Evolutionary conservation across 192 early-diverging fungal genomes (phyloP).

Genomic region (Coemansia pectinata): DNA sequence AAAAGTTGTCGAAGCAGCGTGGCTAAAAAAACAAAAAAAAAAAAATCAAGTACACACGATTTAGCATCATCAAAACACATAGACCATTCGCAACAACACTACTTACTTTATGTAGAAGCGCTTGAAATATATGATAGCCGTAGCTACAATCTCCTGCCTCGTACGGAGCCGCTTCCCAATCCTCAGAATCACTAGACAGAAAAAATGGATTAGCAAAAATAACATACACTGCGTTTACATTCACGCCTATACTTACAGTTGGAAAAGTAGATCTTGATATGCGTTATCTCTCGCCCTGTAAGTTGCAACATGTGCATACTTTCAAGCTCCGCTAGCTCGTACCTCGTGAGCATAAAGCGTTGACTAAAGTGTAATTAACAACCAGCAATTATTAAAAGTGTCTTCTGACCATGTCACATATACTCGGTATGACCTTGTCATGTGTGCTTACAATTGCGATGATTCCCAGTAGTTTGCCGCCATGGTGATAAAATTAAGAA

Average conservation of each 20-base stretch:
- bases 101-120: constrained; percentile 85
- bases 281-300: constrained; percentile 18
- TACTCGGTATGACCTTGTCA: not conserved
- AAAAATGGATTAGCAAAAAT: not conserved
- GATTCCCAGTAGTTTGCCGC: constrained; percentile 56
- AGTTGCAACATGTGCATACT: constrained; percentile 25
- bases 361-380: constrained; percentile 23
- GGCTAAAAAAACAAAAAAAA: not conserved
- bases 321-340: constrained; percentile 42
- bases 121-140: constrained; percentile 85
- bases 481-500: constrained; percentile 21
- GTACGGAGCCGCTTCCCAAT: constrained; percentile 71
- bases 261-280: constrained; percentile 44
- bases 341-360: constrained; percentile 46
- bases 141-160: constrained; percentile 81
- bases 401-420: not conserved
- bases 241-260: constrained; percentile 20
- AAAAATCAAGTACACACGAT: not conserved
- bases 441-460: constrained; percentile 43
- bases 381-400: not conserved
- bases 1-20: constrained; percentile 7
- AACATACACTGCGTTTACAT: not conserved
- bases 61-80: not conserved
- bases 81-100: not conserved
- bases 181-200: constrained; percentile 69